phyloP scores from a whole-genome alignment of 1,284 basidiomycete species.

The Cerioporus squamosus region DNA sequence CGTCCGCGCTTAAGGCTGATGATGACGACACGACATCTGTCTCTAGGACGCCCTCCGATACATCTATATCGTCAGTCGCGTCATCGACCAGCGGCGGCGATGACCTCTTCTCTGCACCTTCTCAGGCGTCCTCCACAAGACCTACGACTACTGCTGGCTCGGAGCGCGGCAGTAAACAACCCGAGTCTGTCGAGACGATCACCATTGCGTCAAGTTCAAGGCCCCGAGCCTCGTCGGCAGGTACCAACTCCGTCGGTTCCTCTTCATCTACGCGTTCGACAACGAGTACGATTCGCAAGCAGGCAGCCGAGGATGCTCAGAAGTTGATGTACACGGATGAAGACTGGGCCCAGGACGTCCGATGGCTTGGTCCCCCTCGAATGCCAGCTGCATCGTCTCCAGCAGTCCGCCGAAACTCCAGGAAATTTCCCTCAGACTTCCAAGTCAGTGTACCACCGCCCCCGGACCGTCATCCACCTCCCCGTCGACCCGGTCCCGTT shows the following conservation, averaged over 20 bases:
- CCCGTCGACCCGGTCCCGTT: slow-evolving; percentile 12
- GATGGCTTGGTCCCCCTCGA: slow-evolving; percentile 57
- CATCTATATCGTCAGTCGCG: slow-evolving; percentile 39
- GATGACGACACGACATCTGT: slow-evolving; percentile 22
- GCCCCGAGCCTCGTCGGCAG: slow-evolving; percentile 14
- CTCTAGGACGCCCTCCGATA: slow-evolving; percentile 30
- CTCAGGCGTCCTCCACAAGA: slow-evolving; percentile 30
- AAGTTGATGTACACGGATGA: slow-evolving; percentile 48
- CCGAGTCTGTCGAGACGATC: slow-evolving; percentile 24
- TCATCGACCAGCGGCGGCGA: slow-evolving; percentile 42
- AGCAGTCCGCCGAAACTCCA: slow-evolving; percentile 23
- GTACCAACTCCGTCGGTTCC: slow-evolving; percentile 21
- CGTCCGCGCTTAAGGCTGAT: slow-evolving; percentile 10
- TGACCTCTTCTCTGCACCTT: slow-evolving; percentile 35
- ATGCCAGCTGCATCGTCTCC: slow-evolving; percentile 29
- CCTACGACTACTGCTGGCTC: slow-evolving; percentile 32
- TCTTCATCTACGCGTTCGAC: slow-evolving; percentile 17
- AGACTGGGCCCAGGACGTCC: slow-evolving; percentile 67
- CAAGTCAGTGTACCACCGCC: slow-evolving; percentile 21
- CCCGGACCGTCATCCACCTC: slow-evolving; percentile 9
- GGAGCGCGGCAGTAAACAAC: slow-evolving; percentile 18
- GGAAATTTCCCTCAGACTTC: slow-evolving; percentile 28
- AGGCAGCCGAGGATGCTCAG: slow-evolving; percentile 34
- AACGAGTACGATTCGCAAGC: slow-evolving; percentile 28
- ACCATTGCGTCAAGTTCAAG: slow-evolving; percentile 30